phyloP scores from a whole-genome alignment of 2,329 filamentous ascomycete genomes.

The Cadophora luteo-olivacea region DNA sequence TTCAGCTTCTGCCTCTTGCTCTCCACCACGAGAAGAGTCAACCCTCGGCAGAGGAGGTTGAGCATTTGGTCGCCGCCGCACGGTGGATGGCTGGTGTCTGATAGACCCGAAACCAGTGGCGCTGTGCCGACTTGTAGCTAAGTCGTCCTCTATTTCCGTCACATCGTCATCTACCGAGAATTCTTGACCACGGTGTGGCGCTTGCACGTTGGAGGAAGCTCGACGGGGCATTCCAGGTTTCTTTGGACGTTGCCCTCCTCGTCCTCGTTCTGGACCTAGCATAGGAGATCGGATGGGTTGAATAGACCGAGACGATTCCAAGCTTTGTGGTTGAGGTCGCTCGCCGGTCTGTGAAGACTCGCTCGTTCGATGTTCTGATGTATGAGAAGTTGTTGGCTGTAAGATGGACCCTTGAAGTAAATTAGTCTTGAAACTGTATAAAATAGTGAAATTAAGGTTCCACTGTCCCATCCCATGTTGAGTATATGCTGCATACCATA shows the following conservation, averaged over 20 bases:
- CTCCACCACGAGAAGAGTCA: constrained; percentile 54
- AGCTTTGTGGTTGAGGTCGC: constrained; percentile 37
- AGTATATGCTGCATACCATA: constrained; percentile 58
- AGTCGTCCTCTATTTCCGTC: constrained; percentile 78
- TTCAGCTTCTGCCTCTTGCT: constrained; percentile 44
- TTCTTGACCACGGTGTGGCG: constrained; percentile 80
- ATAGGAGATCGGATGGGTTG: constrained; percentile 41
- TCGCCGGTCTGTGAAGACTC: constrained; percentile 40
- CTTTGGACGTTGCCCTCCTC: constrained; percentile 45
- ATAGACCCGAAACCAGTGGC: constrained; percentile 48
- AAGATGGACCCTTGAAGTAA: constrained; percentile 38
- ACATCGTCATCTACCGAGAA: constrained; percentile 93
- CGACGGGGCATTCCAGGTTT: constrained; percentile 79
- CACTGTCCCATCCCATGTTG: background rate
- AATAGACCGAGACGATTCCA: constrained; percentile 43
- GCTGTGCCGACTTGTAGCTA: constrained; percentile 50
- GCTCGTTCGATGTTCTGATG: constrained; percentile 38
- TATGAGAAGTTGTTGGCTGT: constrained; percentile 25
- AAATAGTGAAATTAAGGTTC: constrained; percentile 13
- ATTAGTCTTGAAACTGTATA: constrained; percentile 24
- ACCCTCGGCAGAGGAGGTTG: constrained; percentile 54
- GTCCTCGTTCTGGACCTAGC: constrained; percentile 44
- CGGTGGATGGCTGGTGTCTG: constrained; percentile 55
- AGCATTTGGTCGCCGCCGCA: constrained; percentile 55
- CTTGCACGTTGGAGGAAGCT: constrained; percentile 72